Percentiles rank a stretch among this genome's conserved stretches.
These are phyloP conservation scores for Geoglossum glabrum DNA, from an alignment of 495 filamentous ascomycete species.

Conservation along the genomic window DNA sequence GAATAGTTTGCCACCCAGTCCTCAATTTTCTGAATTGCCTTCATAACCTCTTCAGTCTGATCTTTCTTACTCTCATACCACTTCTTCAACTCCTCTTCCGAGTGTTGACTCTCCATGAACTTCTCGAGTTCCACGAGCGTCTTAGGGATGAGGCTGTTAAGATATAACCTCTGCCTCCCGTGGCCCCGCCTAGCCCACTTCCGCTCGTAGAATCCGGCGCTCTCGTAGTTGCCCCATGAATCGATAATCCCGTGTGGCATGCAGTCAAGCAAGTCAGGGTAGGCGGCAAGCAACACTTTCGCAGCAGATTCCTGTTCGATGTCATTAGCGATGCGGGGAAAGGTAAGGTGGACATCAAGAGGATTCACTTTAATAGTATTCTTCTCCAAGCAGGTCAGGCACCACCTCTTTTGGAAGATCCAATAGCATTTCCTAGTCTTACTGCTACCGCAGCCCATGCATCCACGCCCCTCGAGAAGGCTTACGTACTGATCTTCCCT, in stretches of 20 bases:
- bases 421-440: conserved; percentile 16
- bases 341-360: background rate
- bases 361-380: conserved; percentile 12
- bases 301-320: conserved; percentile 1
- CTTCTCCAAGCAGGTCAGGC: conserved; percentile 12
- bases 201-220: conserved; percentile 1
- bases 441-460: conserved; percentile 12
- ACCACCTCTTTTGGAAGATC: conserved; percentile 16
- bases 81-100: conserved; percentile 7
- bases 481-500: conserved; percentile 16
- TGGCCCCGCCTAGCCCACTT: conserved; percentile 3
- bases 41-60: conserved; percentile 4
- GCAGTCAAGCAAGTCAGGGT: conserved; percentile 4
- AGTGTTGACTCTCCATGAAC: background rate
- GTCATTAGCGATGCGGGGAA: background rate
- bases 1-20: conserved; percentile 6
- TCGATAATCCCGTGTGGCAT: conserved; percentile 3
- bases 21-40: conserved; percentile 12
- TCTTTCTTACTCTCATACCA: conserved; percentile 8
- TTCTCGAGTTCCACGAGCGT: conserved; percentile 4
- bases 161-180: background rate
- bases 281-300: background rate
- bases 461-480: conserved; percentile 16
- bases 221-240: conserved; percentile 7
- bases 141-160: background rate